Evolutionary conservation across 2,329 filamentous ascomycete species (phyloP), one percentile per base, ranked within the genome.

Genomic region (Aspergillus eucalypticola): DNA sequence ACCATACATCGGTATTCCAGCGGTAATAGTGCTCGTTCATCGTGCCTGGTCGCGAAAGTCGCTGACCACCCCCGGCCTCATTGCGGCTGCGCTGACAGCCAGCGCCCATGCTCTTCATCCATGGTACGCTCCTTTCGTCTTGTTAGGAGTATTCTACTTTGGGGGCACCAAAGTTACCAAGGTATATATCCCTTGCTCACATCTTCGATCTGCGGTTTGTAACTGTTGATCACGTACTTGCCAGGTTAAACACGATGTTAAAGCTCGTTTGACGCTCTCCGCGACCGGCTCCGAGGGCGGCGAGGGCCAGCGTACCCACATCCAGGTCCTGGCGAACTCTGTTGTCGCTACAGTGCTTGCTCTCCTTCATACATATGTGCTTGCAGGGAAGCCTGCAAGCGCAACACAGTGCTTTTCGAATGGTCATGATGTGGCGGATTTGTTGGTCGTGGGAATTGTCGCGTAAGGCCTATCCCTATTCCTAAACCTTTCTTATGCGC

Each of bases 251-350:
- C 89, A 97, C 73, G 84, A 91, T 65, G 81, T 92, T 70, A 99
- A 99, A 78, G 86, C 90, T 2, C 85, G 83, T 41, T 81, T 98
- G 66, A 98, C 95, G 0, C 79, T 96, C 60, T 88, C 88, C 50
- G 86, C 92, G 2, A 85, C 85, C 49, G 93, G 92, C 60, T 81
- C 84, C 15, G 67, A 73, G 17, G 91, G 90, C 51, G 91, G 91
- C 61, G 93, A 97, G 76, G 91, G 90, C 0, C 84, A 92, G 6
- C 85, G 94, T 60, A 96, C 88, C 11, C 89, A 96, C 73, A 81
- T 95, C 32, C 94, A 98, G 83, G 91, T 98, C 8, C 82, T 98
- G 25, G 92, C 93, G 50, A 98, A 98, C 77, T 96, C 92, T 0
- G 79, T 88, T 44, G 86, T 91, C 61, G 92, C 91, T 3, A 91